Evolutionary conservation across 768 basidiomycete species (phyloP), one percentile per base, ranked within the genome.

Genomic region (Candolleomyces efflorescens): DNA sequence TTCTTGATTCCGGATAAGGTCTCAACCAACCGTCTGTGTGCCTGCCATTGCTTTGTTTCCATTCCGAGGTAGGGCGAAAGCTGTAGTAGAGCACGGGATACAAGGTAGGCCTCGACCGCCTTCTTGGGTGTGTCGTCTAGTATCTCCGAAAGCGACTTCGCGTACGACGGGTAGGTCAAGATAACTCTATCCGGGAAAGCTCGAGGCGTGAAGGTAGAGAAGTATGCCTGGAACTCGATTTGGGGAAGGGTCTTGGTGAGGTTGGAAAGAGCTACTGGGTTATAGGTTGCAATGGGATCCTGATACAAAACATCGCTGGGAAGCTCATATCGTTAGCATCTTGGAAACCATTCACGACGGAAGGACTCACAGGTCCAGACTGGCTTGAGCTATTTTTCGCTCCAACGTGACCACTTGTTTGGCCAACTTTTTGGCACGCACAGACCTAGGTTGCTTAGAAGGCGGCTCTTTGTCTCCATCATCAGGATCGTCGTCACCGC

Each of bases 271-370:
- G 82, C 75, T 43, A 82, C 78, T 5, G 93, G 94, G 68, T 98
- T 98, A 72, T 99, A 98, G 0, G 92, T 90, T 46, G 78, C 86
- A 47, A 92, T 76, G 2, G 95, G 95, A 68, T 98, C 88, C 69
- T 87, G 85, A 59, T 82, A 79, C 46, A 90, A 73, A 32, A 86
- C 77, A 65, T 87, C 89, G 23, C 60, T 13, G 56, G 20, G 41
- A 18, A 54, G 53, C 24, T 47, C n/a, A 45, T 27, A 44, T 41
- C 27, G 32, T 55, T 17, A 10, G 37, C 27, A 2, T 17, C 49
- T 53, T 18, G 24, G 51, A 46, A 36, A 46, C 26, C 17, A 43
- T 13, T 18, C 44, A 7, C 7, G 13, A 20, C 1, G 49, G 15
- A 36, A 22, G 18, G 17, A 69, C 87, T 69, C 64, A 91, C 84